These are phyloP conservation scores for Starmerella bacillaris DNA, from an alignment of 805 yeast genomes.

Conservation along the genomic window DNA sequence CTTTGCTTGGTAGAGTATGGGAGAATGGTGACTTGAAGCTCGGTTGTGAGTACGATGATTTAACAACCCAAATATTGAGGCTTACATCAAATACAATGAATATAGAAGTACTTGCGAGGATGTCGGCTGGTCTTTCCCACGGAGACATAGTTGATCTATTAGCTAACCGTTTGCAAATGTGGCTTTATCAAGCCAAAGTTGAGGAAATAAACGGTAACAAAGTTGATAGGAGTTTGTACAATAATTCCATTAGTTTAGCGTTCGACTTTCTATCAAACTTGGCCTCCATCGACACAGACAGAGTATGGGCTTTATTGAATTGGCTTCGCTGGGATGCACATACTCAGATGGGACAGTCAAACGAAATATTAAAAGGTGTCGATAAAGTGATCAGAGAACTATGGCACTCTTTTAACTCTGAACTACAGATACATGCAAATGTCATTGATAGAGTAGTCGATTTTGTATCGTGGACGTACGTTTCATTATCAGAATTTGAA, in stretches of 20 bases:
- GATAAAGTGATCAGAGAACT: conserved; percentile 2
- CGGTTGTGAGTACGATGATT: conserved; percentile 21
- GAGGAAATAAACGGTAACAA: too few relatives aligned
- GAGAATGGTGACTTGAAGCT: conserved; percentile 33
- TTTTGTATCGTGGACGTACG: conserved; percentile 5
- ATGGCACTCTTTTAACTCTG: conserved; percentile 8
- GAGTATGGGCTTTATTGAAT: conserved; percentile 65
- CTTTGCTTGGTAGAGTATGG: conserved; percentile 58
- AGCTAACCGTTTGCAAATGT: conserved; percentile 46
- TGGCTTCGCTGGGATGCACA: conserved; percentile 4
- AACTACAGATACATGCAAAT: conserved; percentile 2
- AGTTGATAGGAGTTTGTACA: conserved; percentile 30
- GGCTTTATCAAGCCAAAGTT: conserved; percentile 8
- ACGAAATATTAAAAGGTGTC: conserved; percentile 4
- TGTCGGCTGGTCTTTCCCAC: conserved; percentile 31
- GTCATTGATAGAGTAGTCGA: conserved; percentile 4
- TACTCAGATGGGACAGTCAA: not conserved
- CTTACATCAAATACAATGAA: conserved; percentile 30
- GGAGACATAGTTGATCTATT: conserved; percentile 46
- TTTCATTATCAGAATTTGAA: conserved; percentile 3
- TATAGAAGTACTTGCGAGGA: conserved; percentile 26
- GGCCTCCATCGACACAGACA: conserved; percentile 34
- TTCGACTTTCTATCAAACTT: conserved; percentile 34
- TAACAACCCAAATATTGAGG: conserved; percentile 33
- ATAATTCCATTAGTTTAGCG: conserved; percentile 18